phyloP scores from a whole-genome alignment of 2,329 filamentous ascomycete genomes.

The Camptophora hylomeconis region DNA sequence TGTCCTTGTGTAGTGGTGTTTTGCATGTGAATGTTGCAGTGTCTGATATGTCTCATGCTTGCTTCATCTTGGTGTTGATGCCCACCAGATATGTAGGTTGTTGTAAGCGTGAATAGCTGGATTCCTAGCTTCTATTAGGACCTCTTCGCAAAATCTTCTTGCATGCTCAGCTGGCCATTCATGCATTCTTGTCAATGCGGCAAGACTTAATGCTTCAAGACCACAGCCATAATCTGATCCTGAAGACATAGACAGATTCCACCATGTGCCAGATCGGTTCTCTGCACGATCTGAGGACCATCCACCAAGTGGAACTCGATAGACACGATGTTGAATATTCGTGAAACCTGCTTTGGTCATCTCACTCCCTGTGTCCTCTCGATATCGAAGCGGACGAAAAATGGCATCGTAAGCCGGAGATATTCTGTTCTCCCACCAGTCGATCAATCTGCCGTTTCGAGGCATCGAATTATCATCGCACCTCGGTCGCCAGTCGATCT shows the following conservation, averaged over 20 bases:
- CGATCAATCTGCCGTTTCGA: constrained; percentile 22
- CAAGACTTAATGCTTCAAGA: constrained; percentile 59
- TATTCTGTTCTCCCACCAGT: constrained; percentile 56
- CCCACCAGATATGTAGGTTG: constrained; percentile 27
- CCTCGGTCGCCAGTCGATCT: constrained; percentile 70
- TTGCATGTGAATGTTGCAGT: too few species aligned
- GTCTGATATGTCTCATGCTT: too few species aligned
- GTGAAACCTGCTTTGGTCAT: constrained; percentile 64
- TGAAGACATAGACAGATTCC: constrained; percentile 63
- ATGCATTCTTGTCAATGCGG: constrained; percentile 55
- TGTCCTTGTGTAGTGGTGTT: too few species aligned
- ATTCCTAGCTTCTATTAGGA: constrained; percentile 55
- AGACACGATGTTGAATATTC: constrained; percentile 59
- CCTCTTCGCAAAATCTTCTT: constrained; percentile 45
- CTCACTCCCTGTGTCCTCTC: constrained; percentile 42
- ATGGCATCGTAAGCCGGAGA: constrained; percentile 53
- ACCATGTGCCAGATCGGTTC: constrained; percentile 65
- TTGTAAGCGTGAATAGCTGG: constrained; percentile 60
- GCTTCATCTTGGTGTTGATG: too few species aligned
- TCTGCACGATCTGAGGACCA: constrained; percentile 54
- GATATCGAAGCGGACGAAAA: constrained; percentile 53
- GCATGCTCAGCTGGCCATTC: constrained; percentile 51
- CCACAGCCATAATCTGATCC: constrained; percentile 27
- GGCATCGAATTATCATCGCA: constrained; percentile 55
- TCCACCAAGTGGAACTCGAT: constrained; percentile 59